Evolutionary conservation across 805 yeast genomes (phyloP), one percentile per base, ranked within the genome.

Genomic region (Metschnikowia sp.): DNA sequence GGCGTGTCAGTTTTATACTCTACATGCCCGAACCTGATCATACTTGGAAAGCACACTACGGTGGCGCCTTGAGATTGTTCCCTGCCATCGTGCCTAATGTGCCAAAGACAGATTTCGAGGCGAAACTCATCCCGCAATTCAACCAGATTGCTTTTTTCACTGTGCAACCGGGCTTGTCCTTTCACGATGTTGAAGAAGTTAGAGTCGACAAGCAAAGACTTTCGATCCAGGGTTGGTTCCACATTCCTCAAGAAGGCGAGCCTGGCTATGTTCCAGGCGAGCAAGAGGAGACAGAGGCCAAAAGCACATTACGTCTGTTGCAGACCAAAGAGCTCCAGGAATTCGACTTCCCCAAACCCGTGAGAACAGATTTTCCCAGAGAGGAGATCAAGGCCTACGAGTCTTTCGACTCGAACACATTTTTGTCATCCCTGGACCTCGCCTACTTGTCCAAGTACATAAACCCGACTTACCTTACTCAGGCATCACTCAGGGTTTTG

Each of bases 201-300:
- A 78, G 84, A 51, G 96, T 84, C 1, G 96, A 91, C 61, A 88
- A 85, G 61, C 96, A 90, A 53, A 77, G 99, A 60, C 71, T 94
- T 32, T 88, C 96, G 0, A 88, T 94, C 50, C 97, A 94, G 60
- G 99, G 99, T 1, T 95, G 99, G 99, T 95, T 92, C 63, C 99
- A 94, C 65, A 88, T 91, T 44, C 99, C 99, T 3, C 98, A 94
- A 63, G 71, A 70, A 10, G 97, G 96, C 9, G 99, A 94, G 66
- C 82, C 79, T 32, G 98, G 97, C 0, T 92, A 66, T 60, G 77
- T 82, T 15, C 81, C 80, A 33, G 96, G 95, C 6, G 96, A 89
- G 61, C 90, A 88, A 63, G 92, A 84, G 59, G 79, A 72, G 33
- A 82, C 87, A 1, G 90, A 84, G 56, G 84, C 86, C 0, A 75